phyloP scores from a whole-genome alignment of 163 green algal species.

The Scenedesmus sp. region DNA sequence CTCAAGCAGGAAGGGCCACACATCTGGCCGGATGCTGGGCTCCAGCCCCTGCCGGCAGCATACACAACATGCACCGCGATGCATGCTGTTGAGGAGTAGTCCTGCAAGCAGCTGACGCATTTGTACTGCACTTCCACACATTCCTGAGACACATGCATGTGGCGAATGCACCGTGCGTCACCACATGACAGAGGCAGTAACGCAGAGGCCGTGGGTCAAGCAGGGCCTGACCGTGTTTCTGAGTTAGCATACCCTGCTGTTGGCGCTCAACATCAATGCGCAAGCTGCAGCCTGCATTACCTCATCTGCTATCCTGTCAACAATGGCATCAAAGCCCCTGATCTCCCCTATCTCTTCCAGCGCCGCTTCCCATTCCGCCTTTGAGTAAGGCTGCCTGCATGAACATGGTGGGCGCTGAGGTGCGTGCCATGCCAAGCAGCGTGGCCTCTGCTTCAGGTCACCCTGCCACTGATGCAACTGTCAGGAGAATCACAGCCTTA shows the following conservation, averaged over 20 bases:
- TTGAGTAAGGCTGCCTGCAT: background rate
- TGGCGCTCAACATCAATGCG: background rate
- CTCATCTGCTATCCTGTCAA: conserved; percentile 18
- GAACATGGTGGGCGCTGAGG: background rate
- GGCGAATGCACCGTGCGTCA: too few relatives aligned
- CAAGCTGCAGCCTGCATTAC: background rate
- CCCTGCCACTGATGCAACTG: conserved; percentile 2
- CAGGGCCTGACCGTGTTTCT: background rate
- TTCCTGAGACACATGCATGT: too few relatives aligned
- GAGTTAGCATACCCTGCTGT: too few relatives aligned
- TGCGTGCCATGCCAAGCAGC: conserved; percentile 2
- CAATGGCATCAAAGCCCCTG: conserved; percentile 28
- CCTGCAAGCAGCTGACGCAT: too few relatives aligned
- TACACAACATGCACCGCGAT: background rate
- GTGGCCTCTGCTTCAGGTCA: background rate
- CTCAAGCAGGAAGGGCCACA: conserved; percentile 67
- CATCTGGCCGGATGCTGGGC: conserved; percentile 47
- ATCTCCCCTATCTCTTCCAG: conserved; percentile 23
- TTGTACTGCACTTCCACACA: too few relatives aligned
- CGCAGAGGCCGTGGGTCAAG: too few relatives aligned
- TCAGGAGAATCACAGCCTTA: background rate
- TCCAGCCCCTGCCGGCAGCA: conserved; percentile 58
- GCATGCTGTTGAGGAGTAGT: background rate
- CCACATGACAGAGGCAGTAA: too few relatives aligned
- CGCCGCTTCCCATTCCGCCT: conserved; percentile 2